These are phyloP conservation scores for Atkinsonella hypoxylon DNA, from an alignment of 2,329 filamentous ascomycete species.

Conservation along the genomic window DNA sequence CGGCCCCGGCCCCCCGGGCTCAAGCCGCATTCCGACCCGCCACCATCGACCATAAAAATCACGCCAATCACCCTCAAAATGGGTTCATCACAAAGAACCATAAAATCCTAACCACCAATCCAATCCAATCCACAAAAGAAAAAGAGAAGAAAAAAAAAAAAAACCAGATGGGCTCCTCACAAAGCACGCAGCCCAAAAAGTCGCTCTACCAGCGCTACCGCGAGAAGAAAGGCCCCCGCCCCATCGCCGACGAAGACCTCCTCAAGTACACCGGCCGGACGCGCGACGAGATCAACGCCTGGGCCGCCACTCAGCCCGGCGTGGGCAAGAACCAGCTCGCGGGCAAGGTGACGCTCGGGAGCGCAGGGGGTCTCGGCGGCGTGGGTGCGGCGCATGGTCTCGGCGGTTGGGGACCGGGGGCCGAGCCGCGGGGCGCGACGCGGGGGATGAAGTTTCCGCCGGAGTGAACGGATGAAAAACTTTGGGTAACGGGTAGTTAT, in stretches of 20 bases:
- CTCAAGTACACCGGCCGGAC: conserved; percentile 29
- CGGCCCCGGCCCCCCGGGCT: too few relatives aligned
- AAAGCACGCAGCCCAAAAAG: conserved; percentile 11
- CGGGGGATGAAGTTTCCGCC: conserved; percentile 26
- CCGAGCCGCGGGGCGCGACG: conserved; percentile 14
- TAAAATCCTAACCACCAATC: too few relatives aligned
- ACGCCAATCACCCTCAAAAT: too few relatives aligned
- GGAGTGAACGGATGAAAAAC: not conserved
- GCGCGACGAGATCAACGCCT: conserved; percentile 21
- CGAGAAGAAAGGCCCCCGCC: conserved; percentile 18
- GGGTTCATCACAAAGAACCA: too few relatives aligned
- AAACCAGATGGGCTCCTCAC: conserved; percentile 7
- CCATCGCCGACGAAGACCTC: conserved; percentile 27
- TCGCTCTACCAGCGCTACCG: conserved; percentile 21
- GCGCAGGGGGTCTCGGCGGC: conserved; percentile 19
- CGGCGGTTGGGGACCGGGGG: conserved; percentile 23
- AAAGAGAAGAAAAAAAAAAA: not conserved
- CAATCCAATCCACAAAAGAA: not conserved
- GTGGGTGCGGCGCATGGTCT: conserved; percentile 16
- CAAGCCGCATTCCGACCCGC: too few relatives aligned
- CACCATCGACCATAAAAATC: too few relatives aligned
- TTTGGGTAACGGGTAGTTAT: too few relatives aligned
- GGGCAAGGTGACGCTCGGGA: conserved; percentile 20
- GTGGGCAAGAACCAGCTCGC: conserved; percentile 29
- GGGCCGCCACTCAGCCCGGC: conserved; percentile 26